Evolutionary conservation across 768 basidiomycete genomes (phyloP).

Genomic region (Amyloporia xantha): DNA sequence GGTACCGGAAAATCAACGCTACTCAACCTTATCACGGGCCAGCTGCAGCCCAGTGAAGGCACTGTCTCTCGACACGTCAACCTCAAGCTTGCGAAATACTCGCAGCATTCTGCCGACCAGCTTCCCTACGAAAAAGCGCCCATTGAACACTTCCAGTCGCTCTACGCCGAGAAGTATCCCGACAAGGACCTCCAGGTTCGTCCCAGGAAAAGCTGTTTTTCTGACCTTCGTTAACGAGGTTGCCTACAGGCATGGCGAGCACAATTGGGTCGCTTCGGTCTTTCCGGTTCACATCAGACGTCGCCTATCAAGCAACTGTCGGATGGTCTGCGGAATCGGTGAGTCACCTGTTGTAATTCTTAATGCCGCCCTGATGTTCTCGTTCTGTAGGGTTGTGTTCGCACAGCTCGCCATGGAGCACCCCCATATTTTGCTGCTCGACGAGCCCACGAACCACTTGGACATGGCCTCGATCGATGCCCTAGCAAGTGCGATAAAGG

Average conservation of each 20-base stretch:
- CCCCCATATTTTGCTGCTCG: constrained; percentile 88
- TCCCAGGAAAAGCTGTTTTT: too few species aligned
- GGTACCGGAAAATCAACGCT: constrained; percentile 93
- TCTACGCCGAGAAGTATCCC: constrained; percentile 80
- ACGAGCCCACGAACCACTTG: constrained; percentile 96
- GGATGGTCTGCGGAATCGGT: constrained; percentile 95
- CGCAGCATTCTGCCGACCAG: constrained; percentile 97
- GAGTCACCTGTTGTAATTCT: constrained; percentile 24
- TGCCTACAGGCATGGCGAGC: constrained; percentile 82
- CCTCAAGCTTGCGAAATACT: constrained; percentile 97
- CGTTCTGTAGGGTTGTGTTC: constrained; percentile 75
- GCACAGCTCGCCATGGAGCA: constrained; percentile 96
- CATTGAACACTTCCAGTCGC: constrained; percentile 85
- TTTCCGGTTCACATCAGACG: constrained; percentile 91
- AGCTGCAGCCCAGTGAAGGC: constrained; percentile 73
- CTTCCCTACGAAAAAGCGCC: constrained; percentile 89
- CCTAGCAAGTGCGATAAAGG: constrained; percentile 90
- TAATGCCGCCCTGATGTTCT: constrained; percentile 1
- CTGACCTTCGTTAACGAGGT: neutral
- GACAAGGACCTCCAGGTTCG: constrained; percentile 79
- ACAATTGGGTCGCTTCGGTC: constrained; percentile 93
- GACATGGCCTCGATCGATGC: constrained; percentile 99
- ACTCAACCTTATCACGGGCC: constrained; percentile 82
- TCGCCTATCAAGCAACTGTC: constrained; percentile 90
- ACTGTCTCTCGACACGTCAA: constrained; percentile 83